A percentile compares a stretch with the other conserved stretches of the same genome.
Conservation (phyloP, 352 stramenopile genomes). For the Pythium pyrilobum region DNA sequence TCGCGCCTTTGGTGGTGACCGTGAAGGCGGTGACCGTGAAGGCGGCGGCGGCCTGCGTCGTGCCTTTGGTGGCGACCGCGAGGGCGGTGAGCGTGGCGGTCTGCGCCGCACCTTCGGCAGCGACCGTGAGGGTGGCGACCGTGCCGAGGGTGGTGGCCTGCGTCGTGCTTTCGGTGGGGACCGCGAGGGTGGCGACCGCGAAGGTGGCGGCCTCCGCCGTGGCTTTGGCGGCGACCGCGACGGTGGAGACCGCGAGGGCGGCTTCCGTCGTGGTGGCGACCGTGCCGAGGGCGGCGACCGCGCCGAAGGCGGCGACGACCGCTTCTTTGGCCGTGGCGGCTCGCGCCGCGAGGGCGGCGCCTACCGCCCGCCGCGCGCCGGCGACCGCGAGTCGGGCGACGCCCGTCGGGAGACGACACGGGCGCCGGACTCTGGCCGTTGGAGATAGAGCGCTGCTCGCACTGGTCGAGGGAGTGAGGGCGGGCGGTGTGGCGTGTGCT, state of each 20-base stretch:
- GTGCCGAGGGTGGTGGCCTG: slow-evolving; percentile 1
- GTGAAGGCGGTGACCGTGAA: not conserved
- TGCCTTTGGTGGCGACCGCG: slow-evolving; percentile 5
- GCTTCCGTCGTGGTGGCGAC: slow-evolving; percentile 14
- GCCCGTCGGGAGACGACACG: slow-evolving; percentile 23
- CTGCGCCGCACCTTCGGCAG: not conserved
- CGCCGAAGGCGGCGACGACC: slow-evolving; percentile 16
- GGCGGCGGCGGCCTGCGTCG: slow-evolving; percentile 1
- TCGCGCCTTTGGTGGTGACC: slow-evolving; percentile 1
- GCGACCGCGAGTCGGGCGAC: slow-evolving; percentile 21
- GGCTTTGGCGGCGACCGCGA: slow-evolving; percentile 24
- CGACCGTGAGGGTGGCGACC: slow-evolving; percentile 7
- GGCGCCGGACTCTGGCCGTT: slow-evolving; percentile 57
- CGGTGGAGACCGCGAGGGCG: slow-evolving; percentile 31
- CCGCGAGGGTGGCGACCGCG: slow-evolving; percentile 24
- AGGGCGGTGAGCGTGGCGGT: not conserved
- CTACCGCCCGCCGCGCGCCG: slow-evolving; percentile 44
- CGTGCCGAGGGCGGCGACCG: slow-evolving; percentile 1
- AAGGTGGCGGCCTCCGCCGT: slow-evolving; percentile 7
- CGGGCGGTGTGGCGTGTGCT: not conserved
- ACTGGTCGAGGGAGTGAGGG: slow-evolving; percentile 23
- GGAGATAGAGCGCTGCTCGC: slow-evolving; percentile 43
- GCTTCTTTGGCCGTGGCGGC: slow-evolving; percentile 40
- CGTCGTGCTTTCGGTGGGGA: slow-evolving; percentile 13
- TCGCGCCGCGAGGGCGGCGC: slow-evolving; percentile 15